Evolutionary conservation across 1,139 yeast genomes (phyloP), one percentile per base, ranked within the genome.

Genomic region (Suhomyces guaymorum): DNA sequence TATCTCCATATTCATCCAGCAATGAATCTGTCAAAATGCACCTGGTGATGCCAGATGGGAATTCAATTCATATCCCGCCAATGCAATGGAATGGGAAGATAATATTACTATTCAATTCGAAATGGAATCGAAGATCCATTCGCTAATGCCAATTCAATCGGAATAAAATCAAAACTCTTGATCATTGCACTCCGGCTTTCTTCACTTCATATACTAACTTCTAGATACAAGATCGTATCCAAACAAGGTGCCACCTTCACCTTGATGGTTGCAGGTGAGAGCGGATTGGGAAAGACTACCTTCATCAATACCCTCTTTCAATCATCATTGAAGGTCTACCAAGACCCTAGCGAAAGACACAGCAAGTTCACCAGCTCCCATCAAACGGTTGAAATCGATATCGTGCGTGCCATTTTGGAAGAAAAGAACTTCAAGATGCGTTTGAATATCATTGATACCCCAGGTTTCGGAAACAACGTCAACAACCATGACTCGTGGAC

Each of bases 401-500:
- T 92, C 45, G 80, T 86, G 33, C 80, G 96, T 55, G 97, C 97
- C 15, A 81, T 86, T 50, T 74, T 94, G 49, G 97, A 90, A 60
- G 99, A 94, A 59, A 87, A 88, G 65, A 86, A 84, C 57, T 92
- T 92, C 68, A 78, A 76, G 52, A 75, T 92, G 50, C 79, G 94
- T 44, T 76, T 94, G 47, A 92, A 92, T 54, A 75, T 92, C 42
- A 80, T 94, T 51, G 99, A 92, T 63, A 92, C 98, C 7, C 98
- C 98, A 12, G 98, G 98, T 2, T 89, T 92, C 58, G 99, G 98
- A 44, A 96, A 90, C 64, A 88, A 89, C 59, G 95, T 92, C 52
- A 85, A 92, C 70, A 92, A 92, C 66, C 80, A 76, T 52, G 92
- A 87, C 55, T 79, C 96, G 35, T 94, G 97, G 97, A 85, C 84